Base-by-base conservation (phyloP, 108 stramenopile genomes). In the Skeletonema potamos region DNA sequence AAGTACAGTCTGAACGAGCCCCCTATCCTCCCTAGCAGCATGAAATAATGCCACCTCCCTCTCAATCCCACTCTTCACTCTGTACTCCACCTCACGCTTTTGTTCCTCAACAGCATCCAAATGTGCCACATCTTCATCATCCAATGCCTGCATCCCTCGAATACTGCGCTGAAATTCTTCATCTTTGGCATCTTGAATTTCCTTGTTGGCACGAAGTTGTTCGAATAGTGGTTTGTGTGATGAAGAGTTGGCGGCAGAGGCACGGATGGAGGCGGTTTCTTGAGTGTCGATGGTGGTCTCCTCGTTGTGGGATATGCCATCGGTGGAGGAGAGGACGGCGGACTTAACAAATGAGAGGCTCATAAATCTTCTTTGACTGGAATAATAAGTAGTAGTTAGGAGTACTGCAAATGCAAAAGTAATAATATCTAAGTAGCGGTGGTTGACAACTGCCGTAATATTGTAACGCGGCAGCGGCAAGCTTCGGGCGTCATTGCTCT, bases 311-410 rank as follows among this genome's bases (percentile, higher is more conserved):
- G 85, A 89, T 18, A 91, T 87, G 59, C 84, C 88, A 20, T 90
- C 86, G 26, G 86, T 87, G 15, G 84, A 80, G n/a, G 86, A 84
- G 64, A 89, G 89, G 56, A 94, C 89, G 59, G 93, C 84, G 20
- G 91, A 89, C 54, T 90, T 87, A 8, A 94, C 91, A 74, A 94
- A 94, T 26, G 87, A 89, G 63, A 94, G 77, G 66, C 89, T 90
- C 93, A 94, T 94, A n/a, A n/a, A n/a, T n/a, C n/a, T n/a, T n/a
- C n/a, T n/a, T n/a, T n/a, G n/a, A n/a, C n/a, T n/a, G n/a, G n/a
- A n/a, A n/a, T n/a, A n/a, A n/a, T n/a, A n/a, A n/a, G n/a, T n/a
- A n/a, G n/a, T n/a, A n/a, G n/a, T n/a, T n/a, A n/a, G n/a, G n/a
- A n/a, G n/a, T n/a, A n/a, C n/a, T n/a, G n/a, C n/a, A n/a, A n/a